Evolutionary conservation across 768 basidiomycete genomes (phyloP).

Genomic region (Chiua virens): DNA sequence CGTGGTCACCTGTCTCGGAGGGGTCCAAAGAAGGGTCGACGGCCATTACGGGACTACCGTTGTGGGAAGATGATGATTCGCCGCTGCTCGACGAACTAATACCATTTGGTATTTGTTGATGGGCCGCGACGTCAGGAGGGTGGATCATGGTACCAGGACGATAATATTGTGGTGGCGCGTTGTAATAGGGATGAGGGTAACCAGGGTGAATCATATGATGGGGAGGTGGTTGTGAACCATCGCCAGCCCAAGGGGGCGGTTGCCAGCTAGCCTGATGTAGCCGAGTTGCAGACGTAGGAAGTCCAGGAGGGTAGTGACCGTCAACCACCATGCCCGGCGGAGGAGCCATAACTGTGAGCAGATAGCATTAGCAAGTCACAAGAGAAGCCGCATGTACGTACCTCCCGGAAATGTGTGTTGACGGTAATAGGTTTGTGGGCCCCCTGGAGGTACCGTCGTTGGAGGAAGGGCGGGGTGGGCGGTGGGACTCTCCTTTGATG

Average conservation of each 20-base stretch:
- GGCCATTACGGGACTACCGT: conserved; percentile 22
- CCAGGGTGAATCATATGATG: conserved; percentile 34
- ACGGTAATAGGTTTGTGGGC: conserved; percentile 64
- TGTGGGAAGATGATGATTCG: conserved; percentile 30
- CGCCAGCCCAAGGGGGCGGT: conserved; percentile 35
- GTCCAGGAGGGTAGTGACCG: conserved; percentile 41
- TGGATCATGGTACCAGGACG: conserved; percentile 35
- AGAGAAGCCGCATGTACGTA: conserved; percentile 16
- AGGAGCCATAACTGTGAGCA: conserved; percentile 40
- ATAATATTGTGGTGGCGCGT: conserved; percentile 46
- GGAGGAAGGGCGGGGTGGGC: conserved; percentile 37
- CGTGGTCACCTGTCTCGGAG: conserved; percentile 11
- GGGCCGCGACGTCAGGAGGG: conserved; percentile 14
- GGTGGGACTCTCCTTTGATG: conserved; percentile 40
- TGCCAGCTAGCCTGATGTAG: conserved; percentile 44
- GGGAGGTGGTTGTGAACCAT: conserved; percentile 37
- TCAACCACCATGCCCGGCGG: conserved; percentile 43
- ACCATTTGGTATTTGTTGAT: conserved; percentile 25
- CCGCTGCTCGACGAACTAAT: conserved; percentile 22
- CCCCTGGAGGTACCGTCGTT: conserved; percentile 29
- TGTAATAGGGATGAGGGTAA: conserved; percentile 39
- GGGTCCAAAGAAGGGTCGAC: conserved; percentile 27
- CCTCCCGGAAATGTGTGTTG: conserved; percentile 56
- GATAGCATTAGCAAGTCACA: conserved; percentile 3
- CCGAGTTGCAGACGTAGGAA: conserved; percentile 57